These are phyloP conservation scores for Pythium pyrilobum DNA, from an alignment of 352 stramenopile species.

Conservation along the genomic window DNA sequence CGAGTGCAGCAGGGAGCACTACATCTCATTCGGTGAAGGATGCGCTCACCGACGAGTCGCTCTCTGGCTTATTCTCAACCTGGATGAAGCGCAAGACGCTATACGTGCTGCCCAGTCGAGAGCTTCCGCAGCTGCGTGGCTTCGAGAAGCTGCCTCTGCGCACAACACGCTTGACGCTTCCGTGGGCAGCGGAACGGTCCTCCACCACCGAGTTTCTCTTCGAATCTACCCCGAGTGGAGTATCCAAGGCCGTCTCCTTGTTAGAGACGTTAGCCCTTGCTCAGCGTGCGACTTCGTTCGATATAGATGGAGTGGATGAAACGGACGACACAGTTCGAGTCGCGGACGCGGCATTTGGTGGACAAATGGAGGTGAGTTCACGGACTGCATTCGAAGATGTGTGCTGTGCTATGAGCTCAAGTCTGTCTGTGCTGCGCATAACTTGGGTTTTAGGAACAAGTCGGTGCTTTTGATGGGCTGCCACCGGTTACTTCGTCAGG, in stretches of 20 bases:
- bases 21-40: too few relatives aligned
- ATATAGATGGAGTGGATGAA: constrained; percentile 9
- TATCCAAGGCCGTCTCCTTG: constrained; percentile 7
- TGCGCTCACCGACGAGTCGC: constrained; percentile 8
- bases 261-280: constrained; percentile 13
- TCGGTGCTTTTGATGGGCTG: too few relatives aligned
- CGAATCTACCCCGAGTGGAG: background rate
- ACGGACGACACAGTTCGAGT: background rate
- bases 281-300: background rate
- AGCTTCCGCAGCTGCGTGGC: constrained; percentile 32
- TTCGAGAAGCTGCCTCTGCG: constrained; percentile 44
- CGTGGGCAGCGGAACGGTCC: constrained; percentile 20
- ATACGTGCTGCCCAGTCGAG: constrained; percentile 31
- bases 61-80: constrained; percentile 27
- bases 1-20: too few relatives aligned
- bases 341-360: constrained; percentile 7
- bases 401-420: too few relatives aligned
- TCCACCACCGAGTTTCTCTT: background rate
- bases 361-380: constrained; percentile 13
- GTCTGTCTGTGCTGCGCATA: too few relatives aligned
- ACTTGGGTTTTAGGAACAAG: too few relatives aligned
- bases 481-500: too few relatives aligned
- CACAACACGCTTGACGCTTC: constrained; percentile 32
- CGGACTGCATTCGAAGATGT: too few relatives aligned
- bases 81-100: constrained; percentile 57